Evolutionary conservation across 106 monocot genomes (phyloP).

Genomic region (Dendrobium huoshanense): DNA sequence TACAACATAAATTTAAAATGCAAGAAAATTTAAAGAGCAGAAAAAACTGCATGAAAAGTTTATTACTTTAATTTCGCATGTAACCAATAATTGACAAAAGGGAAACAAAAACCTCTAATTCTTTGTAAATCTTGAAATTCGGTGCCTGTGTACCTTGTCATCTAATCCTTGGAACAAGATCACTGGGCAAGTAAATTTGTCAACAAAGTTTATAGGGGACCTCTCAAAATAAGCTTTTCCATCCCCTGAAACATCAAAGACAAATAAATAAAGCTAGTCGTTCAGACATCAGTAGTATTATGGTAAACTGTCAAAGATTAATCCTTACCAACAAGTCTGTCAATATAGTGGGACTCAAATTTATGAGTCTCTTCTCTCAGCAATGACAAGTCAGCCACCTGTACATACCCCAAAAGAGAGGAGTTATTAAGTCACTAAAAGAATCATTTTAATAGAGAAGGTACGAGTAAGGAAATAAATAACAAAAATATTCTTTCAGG

Average conservation of each 20-base stretch:
- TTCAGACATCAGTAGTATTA: not conserved
- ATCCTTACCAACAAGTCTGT: conserved; percentile 81
- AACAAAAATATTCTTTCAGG: not conserved
- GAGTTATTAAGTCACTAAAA: not conserved
- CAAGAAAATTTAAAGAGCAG: not conserved
- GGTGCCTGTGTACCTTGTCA: conserved; percentile 63
- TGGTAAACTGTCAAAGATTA: not conserved
- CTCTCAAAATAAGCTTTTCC: conserved; percentile 48
- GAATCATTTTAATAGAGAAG: not conserved
- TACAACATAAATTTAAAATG: not conserved
- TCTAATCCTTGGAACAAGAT: conserved; percentile 96
- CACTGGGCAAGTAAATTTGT: conserved; percentile 78
- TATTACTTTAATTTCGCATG: not conserved
- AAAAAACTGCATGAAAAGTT: not conserved
- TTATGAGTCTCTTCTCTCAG: conserved; percentile 85
- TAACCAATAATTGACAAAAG: not conserved
- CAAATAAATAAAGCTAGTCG: not conserved
- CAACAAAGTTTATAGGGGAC: conserved; percentile 90
- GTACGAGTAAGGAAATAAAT: not conserved
- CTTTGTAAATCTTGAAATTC: not conserved
- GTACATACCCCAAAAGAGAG: conserved; percentile 10
- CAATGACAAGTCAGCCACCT: conserved; percentile 77
- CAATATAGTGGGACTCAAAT: conserved; percentile 79
- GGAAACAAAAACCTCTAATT: not conserved
- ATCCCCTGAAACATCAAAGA: conserved; percentile 31